Evolutionary conservation across 495 filamentous ascomycete species (phyloP), one percentile per base, ranked within the genome.

Genomic region (Talaromyces stipitatus): DNA sequence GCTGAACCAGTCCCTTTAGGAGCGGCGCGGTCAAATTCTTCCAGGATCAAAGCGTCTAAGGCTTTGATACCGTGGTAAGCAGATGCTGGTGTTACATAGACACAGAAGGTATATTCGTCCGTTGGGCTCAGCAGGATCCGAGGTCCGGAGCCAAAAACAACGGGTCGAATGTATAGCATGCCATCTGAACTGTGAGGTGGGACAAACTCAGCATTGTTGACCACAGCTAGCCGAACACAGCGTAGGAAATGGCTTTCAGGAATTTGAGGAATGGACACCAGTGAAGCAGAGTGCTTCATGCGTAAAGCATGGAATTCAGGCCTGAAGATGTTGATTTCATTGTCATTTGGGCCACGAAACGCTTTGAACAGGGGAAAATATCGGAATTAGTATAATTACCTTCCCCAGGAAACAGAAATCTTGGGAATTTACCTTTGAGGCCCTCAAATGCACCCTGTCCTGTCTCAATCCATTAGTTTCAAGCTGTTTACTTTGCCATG

Each of bases 51-150:
- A 7, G 85, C 87, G 66, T 86, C 81, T 8, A 95, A 88, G 0
- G 91, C 86, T 63, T 89, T 80, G 3, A 85, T 81, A 2, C 91
- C 91, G 63, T 96, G 91, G 68, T 95, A 96, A 3, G 95, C 91
- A 2, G 90, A 89, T 3, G 87, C 89, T 1, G 91, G 91, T 58
- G 91, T 74, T 0, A 90, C 89, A 59, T 82, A 96, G 26, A 96
- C 91, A 36, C 76, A 81, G 62, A 96, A 90, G 0, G 84, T 90
- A 68, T 92, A 96, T 67, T 92, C 91, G 50, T 95, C 89, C 0
- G 90, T 89, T 29, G 91, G 87, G 57, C 72, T 86, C 22, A 96
- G 70, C 0, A 88, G 89, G 45, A 96, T 71, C 67, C 95, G 89
- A 8, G 89, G 86, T 11, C 78, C 83, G 3, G 82, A 86, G 1